Evolutionary conservation across 352 stramenopile species (phyloP).

Genomic region (Phytophthora cryptogea): DNA sequence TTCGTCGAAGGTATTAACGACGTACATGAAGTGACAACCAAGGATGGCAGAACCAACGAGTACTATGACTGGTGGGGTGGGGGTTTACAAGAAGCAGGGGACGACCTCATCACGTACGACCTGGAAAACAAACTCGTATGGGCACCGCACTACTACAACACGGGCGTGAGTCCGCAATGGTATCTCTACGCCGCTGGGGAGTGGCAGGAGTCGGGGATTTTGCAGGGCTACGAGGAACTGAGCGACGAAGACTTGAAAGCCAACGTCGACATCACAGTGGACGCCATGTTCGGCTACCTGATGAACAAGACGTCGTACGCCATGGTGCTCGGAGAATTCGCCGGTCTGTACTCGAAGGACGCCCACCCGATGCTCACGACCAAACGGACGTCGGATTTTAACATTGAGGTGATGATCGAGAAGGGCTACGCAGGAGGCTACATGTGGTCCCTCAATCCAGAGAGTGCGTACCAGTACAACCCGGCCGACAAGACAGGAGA

Average conservation of each 20-base stretch:
- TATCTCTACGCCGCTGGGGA: not conserved
- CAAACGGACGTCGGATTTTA: conserved; percentile 53
- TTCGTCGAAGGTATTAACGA: conserved; percentile 66
- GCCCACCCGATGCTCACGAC: conserved; percentile 42
- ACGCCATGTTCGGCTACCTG: no score
- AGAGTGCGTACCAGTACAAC: conserved; percentile 67
- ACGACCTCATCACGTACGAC: conserved; percentile 35
- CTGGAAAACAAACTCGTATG: conserved; percentile 59
- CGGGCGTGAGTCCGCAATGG: not conserved
- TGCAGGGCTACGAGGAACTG: conserved; percentile 41
- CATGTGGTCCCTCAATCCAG: conserved; percentile 69
- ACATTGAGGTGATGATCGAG: conserved; percentile 53
- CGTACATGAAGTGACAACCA: conserved; percentile 35
- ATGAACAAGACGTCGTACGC: conserved; percentile 36
- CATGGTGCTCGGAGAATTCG: conserved; percentile 56
- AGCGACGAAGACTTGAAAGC: not conserved
- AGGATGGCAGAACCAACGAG: conserved; percentile 22
- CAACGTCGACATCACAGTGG: no score
- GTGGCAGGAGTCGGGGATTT: not conserved
- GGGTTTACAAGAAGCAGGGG: conserved; percentile 41
- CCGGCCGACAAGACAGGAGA: conserved; percentile 46
- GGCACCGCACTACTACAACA: conserved; percentile 73
- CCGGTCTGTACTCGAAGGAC: conserved; percentile 53
- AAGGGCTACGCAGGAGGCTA: conserved; percentile 51
- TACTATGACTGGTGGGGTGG: conserved; percentile 74